Evolutionary conservation across 2,329 filamentous ascomycete genomes (phyloP).

Genomic region (Hypoxylon sp.): DNA sequence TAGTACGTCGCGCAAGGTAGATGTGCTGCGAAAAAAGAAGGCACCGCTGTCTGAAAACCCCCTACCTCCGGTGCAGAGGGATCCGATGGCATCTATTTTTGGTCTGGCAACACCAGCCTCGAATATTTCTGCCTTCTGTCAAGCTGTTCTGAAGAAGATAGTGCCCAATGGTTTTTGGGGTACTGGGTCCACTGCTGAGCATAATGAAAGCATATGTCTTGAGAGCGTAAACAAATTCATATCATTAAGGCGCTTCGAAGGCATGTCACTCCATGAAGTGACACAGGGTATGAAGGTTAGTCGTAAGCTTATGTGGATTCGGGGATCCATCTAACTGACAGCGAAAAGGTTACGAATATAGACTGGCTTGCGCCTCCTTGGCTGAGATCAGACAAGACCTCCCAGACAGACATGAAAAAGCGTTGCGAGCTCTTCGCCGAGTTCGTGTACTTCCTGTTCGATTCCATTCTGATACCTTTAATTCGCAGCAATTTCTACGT

Average conservation of each 20-base stretch:
- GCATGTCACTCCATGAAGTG: conserved; percentile 80
- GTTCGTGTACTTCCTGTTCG: conserved; percentile 91
- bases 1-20: conserved; percentile 33
- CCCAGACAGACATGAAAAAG: conserved; percentile 78
- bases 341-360: conserved; percentile 71
- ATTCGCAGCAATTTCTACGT: conserved; percentile 92
- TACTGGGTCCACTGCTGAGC: conserved; percentile 58
- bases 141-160: conserved; percentile 76
- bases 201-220: conserved; percentile 74
- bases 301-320: conserved; percentile 22
- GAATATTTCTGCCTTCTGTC: conserved; percentile 87
- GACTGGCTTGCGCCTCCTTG: conserved; percentile 76
- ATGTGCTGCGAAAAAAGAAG: conserved; percentile 23
- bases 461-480: conserved; percentile 89
- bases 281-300: conserved; percentile 79
- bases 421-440: conserved; percentile 83
- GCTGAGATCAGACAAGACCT: conserved; percentile 65
- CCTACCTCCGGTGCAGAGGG: conserved; percentile 47
- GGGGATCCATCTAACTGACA: conserved; percentile 30
- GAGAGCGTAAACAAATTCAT: conserved; percentile 82
- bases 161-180: conserved; percentile 85
- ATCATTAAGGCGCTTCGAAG: conserved; percentile 82
- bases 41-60: conserved; percentile 39
- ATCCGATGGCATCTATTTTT: conserved; percentile 65
- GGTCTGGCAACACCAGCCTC: conserved; percentile 74